A percentile compares a stretch with the other conserved stretches of the same genome.
Evolutionary conservation across 495 filamentous ascomycete species (phyloP).

Genomic region (Clohesyomyces aquaticus): DNA sequence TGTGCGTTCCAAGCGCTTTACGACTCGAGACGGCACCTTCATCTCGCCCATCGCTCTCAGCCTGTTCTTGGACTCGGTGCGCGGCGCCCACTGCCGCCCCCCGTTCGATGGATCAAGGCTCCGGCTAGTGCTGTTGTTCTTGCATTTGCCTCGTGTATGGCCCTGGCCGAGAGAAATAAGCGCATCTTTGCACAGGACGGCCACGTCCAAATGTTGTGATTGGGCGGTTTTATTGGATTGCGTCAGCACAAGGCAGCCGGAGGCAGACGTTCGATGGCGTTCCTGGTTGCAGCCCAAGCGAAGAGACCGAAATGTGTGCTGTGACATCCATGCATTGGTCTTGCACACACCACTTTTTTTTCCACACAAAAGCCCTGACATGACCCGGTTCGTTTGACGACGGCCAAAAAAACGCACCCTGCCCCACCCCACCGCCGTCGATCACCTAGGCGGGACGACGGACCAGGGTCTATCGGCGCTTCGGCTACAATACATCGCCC

Average conservation of each 20-base stretch:
- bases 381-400: slow-evolving; percentile 22
- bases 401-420: slow-evolving; percentile 13
- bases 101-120: slow-evolving; percentile 20
- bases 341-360: slow-evolving; percentile 1
- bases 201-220: slow-evolving; percentile 2
- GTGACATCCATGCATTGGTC: slow-evolving; percentile 28
- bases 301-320: slow-evolving; percentile 1
- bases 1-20: not conserved
- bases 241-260: slow-evolving; percentile 36
- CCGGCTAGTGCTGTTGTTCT: not conserved
- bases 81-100: not conserved
- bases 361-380: slow-evolving; percentile 27
- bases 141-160: not conserved
- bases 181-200: slow-evolving; percentile 6
- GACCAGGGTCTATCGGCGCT: slow-evolving; percentile 34
- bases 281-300: slow-evolving; percentile 33
- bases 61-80: slow-evolving; percentile 1
- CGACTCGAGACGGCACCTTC: slow-evolving; percentile 15
- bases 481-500: slow-evolving; percentile 37
- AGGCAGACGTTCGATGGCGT: slow-evolving; percentile 22
- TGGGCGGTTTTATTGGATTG: slow-evolving; percentile 25
- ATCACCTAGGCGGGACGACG: slow-evolving; percentile 36
- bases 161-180: slow-evolving; percentile 26
- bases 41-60: not conserved
- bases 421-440: slow-evolving; percentile 28